Base-by-base conservation (phyloP, 495 filamentous ascomycete genomes). In the Hypoxylon subgilvum region DNA sequence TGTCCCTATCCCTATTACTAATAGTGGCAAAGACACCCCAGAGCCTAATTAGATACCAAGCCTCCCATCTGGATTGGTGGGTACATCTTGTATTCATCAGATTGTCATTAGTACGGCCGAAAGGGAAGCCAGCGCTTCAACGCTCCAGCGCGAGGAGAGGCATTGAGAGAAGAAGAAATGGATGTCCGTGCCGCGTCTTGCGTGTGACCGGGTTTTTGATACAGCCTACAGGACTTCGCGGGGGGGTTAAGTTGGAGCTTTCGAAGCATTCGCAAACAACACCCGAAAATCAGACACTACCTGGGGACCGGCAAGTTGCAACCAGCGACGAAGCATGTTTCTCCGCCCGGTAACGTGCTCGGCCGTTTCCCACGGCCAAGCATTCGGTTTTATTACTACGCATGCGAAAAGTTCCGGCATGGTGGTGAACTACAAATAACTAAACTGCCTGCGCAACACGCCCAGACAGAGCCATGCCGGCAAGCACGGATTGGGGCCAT, bases 71-170 rank as follows among this genome's bases (percentile, higher is more conserved):
- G 41, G 40, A n/a, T n/a, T 40, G 60, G 52, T 57, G 51, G 52
- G 52, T 52, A 57, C 60, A n/a, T 52, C 28, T 41, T 36, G 43
- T 40, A 49, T 58, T 64, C 38, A 54, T 28, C 48, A 58, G 43
- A 41, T 18, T 39, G 42, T 41, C 30, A 58, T 58, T 64, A 49
- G 61, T 64, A 64, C 61, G 54, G 61, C 61, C 61, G 61, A 64
- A 63, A 58, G 60, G 53, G 60, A 63, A 43, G n/a, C n/a, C n/a
- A n/a, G n/a, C n/a, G n/a, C n/a, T n/a, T n/a, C 23, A 46, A 25
- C 36, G 22, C 14, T 19, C 23, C n/a, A 38, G 39, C 23, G n/a
- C n/a, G n/a, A n/a, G n/a, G n/a, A n/a, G n/a, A n/a, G n/a, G n/a
- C n/a, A 8, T 27, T 4, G 23, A 27, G 8, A 27, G 23, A 27